Evolutionary conservation across 1,284 basidiomycete species (phyloP).

Genomic region (Takashimella koratensis): DNA sequence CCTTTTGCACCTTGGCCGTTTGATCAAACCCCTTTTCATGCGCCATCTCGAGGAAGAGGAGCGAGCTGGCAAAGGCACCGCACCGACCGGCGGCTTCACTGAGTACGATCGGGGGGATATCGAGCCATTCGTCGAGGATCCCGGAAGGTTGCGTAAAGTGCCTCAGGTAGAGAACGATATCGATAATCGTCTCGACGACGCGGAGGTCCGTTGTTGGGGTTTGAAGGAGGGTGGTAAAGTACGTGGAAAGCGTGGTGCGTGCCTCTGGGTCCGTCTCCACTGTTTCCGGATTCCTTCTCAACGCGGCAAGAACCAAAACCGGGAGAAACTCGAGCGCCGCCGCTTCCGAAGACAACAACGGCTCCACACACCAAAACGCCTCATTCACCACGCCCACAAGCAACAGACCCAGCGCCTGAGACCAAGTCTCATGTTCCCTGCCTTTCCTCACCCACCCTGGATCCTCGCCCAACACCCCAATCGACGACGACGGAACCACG

Average conservation of each 20-base stretch:
- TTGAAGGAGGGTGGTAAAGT: conserved; percentile 55
- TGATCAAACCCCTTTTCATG: conserved; percentile 51
- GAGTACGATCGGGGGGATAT: conserved; percentile 69
- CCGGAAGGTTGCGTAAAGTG: conserved; percentile 57
- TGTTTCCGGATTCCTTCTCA: conserved; percentile 47
- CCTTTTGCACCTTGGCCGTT: conserved; percentile 28
- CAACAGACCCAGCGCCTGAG: conserved; percentile 59
- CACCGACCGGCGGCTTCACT: conserved; percentile 70
- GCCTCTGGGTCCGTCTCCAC: conserved; percentile 2
- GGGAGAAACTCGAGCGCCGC: conserved; percentile 68
- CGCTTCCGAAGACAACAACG: conserved; percentile 58
- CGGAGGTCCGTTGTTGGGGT: conserved; percentile 14
- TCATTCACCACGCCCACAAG: conserved; percentile 60
- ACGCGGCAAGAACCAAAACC: conserved; percentile 65
- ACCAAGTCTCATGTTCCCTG: conserved; percentile 55
- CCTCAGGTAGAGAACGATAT: conserved; percentile 76
- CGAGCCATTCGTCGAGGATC: conserved; percentile 75
- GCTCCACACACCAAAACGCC: conserved; percentile 60
- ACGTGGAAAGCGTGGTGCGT: conserved; percentile 55
- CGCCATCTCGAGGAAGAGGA: conserved; percentile 84
- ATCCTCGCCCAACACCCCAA: conserved; percentile 1
- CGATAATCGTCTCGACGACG: conserved; percentile 59
- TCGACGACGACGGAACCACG: neutral
- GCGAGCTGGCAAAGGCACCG: conserved; percentile 79
- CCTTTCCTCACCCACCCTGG: conserved; percentile 18